Conservation (phyloP, 2,329 filamentous ascomycete genomes). For the Trichoderma sp. region DNA sequence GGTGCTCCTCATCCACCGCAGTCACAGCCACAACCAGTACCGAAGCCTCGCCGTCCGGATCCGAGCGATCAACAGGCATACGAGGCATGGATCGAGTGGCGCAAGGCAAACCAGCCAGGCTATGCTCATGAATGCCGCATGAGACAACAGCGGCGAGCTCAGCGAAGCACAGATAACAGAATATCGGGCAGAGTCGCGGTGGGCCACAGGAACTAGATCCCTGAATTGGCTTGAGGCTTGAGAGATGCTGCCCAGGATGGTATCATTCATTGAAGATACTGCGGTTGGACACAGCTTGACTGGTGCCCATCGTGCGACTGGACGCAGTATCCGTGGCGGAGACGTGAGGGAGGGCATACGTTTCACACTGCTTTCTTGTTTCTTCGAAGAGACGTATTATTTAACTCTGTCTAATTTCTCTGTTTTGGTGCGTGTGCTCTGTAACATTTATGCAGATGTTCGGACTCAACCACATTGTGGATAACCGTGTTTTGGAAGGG, state of each 20-base stretch:
- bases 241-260: not conserved
- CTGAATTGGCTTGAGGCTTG: not conserved
- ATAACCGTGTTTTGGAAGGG: not conserved
- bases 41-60: slow-evolving; percentile 47
- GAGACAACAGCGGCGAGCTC: slow-evolving; percentile 45
- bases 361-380: not conserved
- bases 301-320: not conserved
- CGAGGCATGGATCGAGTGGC: slow-evolving; percentile 52
- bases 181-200: not conserved
- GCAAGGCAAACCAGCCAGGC: slow-evolving; percentile 50
- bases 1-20: slow-evolving; percentile 20
- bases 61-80: slow-evolving; percentile 48
- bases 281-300: not conserved
- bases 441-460: slow-evolving; percentile 1
- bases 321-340: not conserved
- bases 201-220: slow-evolving; percentile 7
- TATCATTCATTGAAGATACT: not conserved
- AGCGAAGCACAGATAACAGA: slow-evolving; percentile 30
- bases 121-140: slow-evolving; percentile 50
- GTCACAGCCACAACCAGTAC: slow-evolving; percentile 34
- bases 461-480: slow-evolving; percentile 14
- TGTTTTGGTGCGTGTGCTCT: not conserved
- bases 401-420: not conserved
- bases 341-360: not conserved
- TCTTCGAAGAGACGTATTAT: not conserved